A percentile compares a stretch with the other conserved stretches of the same genome.
phyloP scores from a whole-genome alignment of 805 yeast species.

The Blastobotrys terrestris region DNA sequence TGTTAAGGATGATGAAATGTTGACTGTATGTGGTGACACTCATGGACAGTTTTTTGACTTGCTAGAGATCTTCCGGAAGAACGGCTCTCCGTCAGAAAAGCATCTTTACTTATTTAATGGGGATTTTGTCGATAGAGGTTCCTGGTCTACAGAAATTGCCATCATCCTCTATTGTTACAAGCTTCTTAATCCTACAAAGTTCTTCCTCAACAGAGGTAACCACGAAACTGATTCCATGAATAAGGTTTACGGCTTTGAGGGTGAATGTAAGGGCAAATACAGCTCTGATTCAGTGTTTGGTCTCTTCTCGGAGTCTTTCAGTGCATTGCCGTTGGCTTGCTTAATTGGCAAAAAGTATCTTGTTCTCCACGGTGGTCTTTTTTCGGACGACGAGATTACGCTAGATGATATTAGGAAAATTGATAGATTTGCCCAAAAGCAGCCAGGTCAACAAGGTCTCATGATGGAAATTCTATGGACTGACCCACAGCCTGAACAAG shows the following conservation, averaged over 20 bases:
- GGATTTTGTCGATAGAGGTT: slow-evolving; percentile 96
- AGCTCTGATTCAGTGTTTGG: slow-evolving; percentile 63
- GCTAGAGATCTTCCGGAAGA: slow-evolving; percentile 65
- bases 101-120: slow-evolving; percentile 90
- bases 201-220: slow-evolving; percentile 86
- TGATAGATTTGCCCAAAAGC: slow-evolving; percentile 59
- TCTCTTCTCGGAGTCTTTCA: slow-evolving; percentile 81
- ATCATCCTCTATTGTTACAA: slow-evolving; percentile 71
- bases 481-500: slow-evolving; percentile 77
- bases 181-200: slow-evolving; percentile 59
- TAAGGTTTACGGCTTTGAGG: slow-evolving; percentile 91
- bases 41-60: slow-evolving; percentile 96
- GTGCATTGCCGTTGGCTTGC: slow-evolving; percentile 79
- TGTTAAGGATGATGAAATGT: slow-evolving; percentile 31
- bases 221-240: slow-evolving; percentile 98
- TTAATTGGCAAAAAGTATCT: slow-evolving; percentile 71
- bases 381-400: slow-evolving; percentile 67
- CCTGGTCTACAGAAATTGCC: slow-evolving; percentile 98
- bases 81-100: slow-evolving; percentile 59
- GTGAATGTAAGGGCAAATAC: slow-evolving; percentile 90
- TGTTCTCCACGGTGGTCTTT: slow-evolving; percentile 94
- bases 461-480: slow-evolving; percentile 98
- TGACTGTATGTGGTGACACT: slow-evolving; percentile 94
- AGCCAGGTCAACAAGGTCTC: slow-evolving; percentile 85
- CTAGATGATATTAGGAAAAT: slow-evolving; percentile 67